Percentiles rank a stretch among this genome's conserved stretches.
phyloP scores from a whole-genome alignment of 1,284 basidiomycete genomes.

The Wolfiporia cocos region DNA sequence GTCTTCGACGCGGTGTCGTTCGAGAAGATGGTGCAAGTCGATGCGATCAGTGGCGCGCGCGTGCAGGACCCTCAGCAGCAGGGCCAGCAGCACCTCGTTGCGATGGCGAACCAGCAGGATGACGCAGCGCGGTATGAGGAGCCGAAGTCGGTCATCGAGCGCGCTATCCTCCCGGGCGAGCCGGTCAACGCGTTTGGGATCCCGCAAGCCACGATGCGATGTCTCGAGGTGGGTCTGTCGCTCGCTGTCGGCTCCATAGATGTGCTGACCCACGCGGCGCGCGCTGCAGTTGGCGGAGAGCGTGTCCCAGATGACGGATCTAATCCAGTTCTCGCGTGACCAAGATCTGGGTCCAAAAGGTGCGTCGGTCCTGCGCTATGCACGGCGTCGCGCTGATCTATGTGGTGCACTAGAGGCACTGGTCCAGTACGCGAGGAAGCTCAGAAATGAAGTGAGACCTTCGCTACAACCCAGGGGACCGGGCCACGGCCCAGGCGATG shows the following conservation, averaged over 20 bases:
- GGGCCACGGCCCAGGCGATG: not conserved
- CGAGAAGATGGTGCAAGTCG: slow-evolving; percentile 63
- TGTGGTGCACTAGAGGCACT: too few species aligned
- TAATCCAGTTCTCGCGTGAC: slow-evolving; percentile 59
- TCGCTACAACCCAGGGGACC: too few species aligned
- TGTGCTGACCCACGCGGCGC: not conserved
- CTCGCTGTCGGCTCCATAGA: slow-evolving; percentile 3
- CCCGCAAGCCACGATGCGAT: slow-evolving; percentile 80
- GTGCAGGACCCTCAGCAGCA: too few species aligned
- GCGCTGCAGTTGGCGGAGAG: slow-evolving; percentile 65
- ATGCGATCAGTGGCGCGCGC: too few species aligned
- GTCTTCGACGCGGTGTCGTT: slow-evolving; percentile 63
- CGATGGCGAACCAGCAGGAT: slow-evolving; percentile 39
- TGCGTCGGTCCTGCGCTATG: slow-evolving; percentile 33
- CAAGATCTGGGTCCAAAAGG: slow-evolving; percentile 53
- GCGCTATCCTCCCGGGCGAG: slow-evolving; percentile 60
- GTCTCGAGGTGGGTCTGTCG: slow-evolving; percentile 54
- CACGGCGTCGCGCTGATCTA: too few species aligned
- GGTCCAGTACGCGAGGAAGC: too few species aligned
- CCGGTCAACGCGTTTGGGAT: slow-evolving; percentile 82
- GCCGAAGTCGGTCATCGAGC: slow-evolving; percentile 49
- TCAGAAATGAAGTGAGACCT: too few species aligned
- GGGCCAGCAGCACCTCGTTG: too few species aligned
- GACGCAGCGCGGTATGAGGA: slow-evolving; percentile 50
- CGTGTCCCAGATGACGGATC: slow-evolving; percentile 67